Evolutionary conservation across 176 grass and related monocot species (phyloP), one percentile per base, ranked within the genome.

Genomic region (Eragrostis nindensis): DNA sequence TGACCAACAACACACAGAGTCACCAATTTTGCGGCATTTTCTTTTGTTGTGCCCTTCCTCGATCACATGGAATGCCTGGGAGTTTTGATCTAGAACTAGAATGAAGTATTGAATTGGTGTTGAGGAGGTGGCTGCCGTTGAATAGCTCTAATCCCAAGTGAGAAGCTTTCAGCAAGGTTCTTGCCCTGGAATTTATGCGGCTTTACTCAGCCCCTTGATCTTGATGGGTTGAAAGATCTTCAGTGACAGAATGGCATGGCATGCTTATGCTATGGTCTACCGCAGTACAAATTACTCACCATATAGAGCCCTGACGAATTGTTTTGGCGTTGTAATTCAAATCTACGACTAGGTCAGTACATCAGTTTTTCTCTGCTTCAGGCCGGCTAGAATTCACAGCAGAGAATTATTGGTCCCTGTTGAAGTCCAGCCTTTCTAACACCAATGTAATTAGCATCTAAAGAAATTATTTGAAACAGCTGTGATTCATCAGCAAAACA

Each of bases 371-470:
- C 48, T 38, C 46, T 6, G 57, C 22, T 74, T 60, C 75, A 44
- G 70, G 62, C 29, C 18, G n/a, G 74, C 77, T 66, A 56, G 85
- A 29, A 81, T 65, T 65, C 70, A 29, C 62, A 66, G 57, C 54
- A 30, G 64, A 70, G 30, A 74, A 79, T 39, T 80, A 76, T 70
- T 75, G 27, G 69, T 27, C 72, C 82, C 40, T 81, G 77, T 66
- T 89, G 77, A 76, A 70, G 55, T 71, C 65, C 82, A 77, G 65
- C 65, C 78, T 71, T 84, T 24, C 57, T 77, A 57, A 81, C 66
- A 59, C 65, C 66, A 59, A 44, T 89, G 77, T 89, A 89, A 89
- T 76, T 89, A 85, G 66, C 65, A 85, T 81, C 30, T 81, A 65
- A 81, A 89, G 48, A 77, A 57, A 85, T 77, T 85, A n/a, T 71